Conservation (phyloP, 2,329 filamentous ascomycete genomes). For the Sphaerulina musiva region DNA sequence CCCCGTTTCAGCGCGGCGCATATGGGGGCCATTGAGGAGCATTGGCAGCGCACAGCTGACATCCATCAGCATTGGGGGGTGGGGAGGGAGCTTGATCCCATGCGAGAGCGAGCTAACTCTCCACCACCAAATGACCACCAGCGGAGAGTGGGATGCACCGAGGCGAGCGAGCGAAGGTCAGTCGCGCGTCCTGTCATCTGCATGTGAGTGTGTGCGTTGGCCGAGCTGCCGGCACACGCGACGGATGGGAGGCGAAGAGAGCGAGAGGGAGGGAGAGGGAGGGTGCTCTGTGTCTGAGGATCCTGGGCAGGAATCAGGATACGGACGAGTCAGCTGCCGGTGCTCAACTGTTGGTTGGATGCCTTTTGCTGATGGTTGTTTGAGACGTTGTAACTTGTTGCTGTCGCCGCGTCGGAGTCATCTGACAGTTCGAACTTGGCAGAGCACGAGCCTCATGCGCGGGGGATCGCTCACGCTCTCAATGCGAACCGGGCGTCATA, state of each 20-base stretch:
- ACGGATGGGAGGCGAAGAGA: not conserved
- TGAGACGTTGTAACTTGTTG: not conserved
- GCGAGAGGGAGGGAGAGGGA: not conserved
- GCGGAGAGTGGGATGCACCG: not conserved
- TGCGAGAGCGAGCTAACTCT: not conserved
- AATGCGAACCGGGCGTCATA: not conserved
- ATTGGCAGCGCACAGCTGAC: conserved; percentile 5
- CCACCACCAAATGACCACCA: not conserved
- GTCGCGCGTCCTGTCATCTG: not conserved
- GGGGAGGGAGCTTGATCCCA: not conserved
- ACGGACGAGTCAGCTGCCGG: no score
- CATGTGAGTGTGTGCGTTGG: conserved; percentile 5
- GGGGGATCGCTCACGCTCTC: not conserved
- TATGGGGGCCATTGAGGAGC: conserved; percentile 2
- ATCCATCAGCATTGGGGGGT: conserved; percentile 7
- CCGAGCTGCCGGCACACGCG: conserved; percentile 6
- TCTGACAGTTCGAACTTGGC: not conserved
- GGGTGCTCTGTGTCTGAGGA: not conserved
- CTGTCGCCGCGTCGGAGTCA: not conserved
- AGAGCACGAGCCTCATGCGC: not conserved
- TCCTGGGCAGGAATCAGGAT: not conserved
- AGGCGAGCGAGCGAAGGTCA: not conserved
- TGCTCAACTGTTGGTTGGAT: no score
- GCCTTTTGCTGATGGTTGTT: no score
- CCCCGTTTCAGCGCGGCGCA: not conserved